Percentiles rank a stretch among this genome's conserved stretches.
Conservation (phyloP, 345 rosid species). For the Pistacia atlantica region DNA sequence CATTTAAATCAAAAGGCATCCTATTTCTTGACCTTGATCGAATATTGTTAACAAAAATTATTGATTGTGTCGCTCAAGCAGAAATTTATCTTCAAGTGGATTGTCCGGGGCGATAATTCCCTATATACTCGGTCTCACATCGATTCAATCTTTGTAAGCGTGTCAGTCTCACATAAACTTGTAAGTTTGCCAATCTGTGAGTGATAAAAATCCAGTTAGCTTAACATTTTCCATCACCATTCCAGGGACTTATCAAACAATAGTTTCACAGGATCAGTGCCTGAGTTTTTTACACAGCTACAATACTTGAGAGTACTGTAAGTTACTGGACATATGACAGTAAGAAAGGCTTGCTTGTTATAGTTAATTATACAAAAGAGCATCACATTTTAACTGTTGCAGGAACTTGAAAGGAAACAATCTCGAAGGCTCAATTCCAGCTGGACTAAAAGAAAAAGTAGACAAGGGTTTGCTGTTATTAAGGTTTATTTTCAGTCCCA, state of each 20-base stretch:
- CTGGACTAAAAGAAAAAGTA: slow-evolving; percentile 25
- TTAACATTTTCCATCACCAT: background rate
- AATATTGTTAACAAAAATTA: background rate
- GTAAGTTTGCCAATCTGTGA: background rate
- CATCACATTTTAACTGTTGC: background rate
- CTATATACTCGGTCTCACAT: slow-evolving; percentile 29
- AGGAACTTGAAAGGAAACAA: slow-evolving; percentile 50
- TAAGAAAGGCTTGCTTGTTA: too few relatives aligned
- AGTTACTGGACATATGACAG: slow-evolving; percentile 22
- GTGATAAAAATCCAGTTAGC: background rate
- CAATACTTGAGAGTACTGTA: slow-evolving; percentile 39
- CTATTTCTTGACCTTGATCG: background rate
- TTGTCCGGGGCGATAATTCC: slow-evolving; percentile 35
- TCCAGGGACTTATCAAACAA: slow-evolving; percentile 54
- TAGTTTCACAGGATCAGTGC: slow-evolving; percentile 45
- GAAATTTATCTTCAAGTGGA: slow-evolving; percentile 47
- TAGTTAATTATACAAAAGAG: too few relatives aligned
- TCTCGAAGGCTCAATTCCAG: slow-evolving; percentile 44
- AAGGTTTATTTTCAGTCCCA: slow-evolving; percentile 16
- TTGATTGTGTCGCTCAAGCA: slow-evolving; percentile 10
- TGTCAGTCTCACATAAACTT: background rate
- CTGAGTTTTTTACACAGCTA: slow-evolving; percentile 38
- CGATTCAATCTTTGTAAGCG: slow-evolving; percentile 44
- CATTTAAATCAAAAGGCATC: background rate
- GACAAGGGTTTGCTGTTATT: slow-evolving; percentile 28